phyloP scores from a whole-genome alignment of 176 grass and related monocot genomes.

The Tuctoria greenei region DNA sequence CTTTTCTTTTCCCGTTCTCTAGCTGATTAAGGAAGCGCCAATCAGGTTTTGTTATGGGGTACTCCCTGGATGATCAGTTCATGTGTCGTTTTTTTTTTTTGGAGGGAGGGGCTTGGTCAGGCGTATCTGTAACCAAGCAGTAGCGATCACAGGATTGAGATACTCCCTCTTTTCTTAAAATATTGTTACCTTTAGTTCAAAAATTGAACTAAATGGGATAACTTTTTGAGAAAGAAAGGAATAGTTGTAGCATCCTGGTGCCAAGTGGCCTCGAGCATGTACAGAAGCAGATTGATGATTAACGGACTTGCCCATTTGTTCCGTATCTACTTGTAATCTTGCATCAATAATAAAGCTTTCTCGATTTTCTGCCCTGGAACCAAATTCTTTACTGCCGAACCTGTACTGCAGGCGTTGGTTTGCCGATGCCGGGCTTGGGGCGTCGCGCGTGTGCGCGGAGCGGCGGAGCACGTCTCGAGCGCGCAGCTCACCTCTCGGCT shows the following conservation, averaged over 20 bases:
- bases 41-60: background rate
- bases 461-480: too few species aligned
- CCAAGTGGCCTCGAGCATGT: conserved; percentile 31
- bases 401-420: too few species aligned
- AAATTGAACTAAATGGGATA: too few species aligned
- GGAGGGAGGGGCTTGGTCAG: conserved; percentile 11
- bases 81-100: conserved; percentile 6
- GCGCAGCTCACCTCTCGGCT: too few species aligned
- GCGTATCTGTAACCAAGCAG: conserved; percentile 5
- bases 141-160: conserved; percentile 9
- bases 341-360: conserved; percentile 20
- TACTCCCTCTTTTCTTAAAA: too few species aligned
- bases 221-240: too few species aligned
- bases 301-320: conserved; percentile 8
- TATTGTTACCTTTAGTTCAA: too few species aligned
- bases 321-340: conserved; percentile 1
- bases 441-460: too few species aligned
- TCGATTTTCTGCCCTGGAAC: too few species aligned
- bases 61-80: background rate
- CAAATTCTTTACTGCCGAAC: too few species aligned
- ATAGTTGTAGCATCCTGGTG: conserved; percentile 18
- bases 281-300: conserved; percentile 40
- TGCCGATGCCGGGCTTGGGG: too few species aligned
- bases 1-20: background rate
- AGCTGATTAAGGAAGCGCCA: conserved; percentile 30